Conservation (phyloP, 2,329 filamentous ascomycete species). For the Hypoxylon sp. region DNA sequence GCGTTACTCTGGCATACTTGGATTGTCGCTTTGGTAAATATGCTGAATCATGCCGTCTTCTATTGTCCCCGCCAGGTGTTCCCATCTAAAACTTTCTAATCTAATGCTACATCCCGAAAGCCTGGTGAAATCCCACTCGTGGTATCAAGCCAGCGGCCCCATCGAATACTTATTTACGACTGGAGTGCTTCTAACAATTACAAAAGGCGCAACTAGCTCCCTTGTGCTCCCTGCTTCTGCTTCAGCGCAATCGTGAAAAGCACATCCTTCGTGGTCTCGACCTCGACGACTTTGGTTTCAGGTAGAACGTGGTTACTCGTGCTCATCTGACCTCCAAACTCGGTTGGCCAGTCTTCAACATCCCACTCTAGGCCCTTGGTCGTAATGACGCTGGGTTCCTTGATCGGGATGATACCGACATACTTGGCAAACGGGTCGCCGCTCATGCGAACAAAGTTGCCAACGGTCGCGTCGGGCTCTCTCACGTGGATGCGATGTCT, state of each 20-base stretch:
- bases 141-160: background rate
- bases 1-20: constrained; percentile 17
- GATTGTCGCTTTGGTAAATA: constrained; percentile 5
- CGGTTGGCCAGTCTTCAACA: constrained; percentile 82
- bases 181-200: background rate
- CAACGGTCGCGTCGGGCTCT: constrained; percentile 47
- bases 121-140: background rate
- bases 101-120: background rate
- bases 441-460: constrained; percentile 24
- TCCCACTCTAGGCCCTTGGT: constrained; percentile 92
- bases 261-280: constrained; percentile 73
- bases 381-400: constrained; percentile 81
- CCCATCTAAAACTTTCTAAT: background rate
- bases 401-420: constrained; percentile 87
- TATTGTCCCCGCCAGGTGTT: constrained; percentile 2
- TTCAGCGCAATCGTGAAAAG: constrained; percentile 80
- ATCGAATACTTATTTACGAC: background rate
- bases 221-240: constrained; percentile 42
- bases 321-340: constrained; percentile 79
- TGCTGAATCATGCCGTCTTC: background rate
- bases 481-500: constrained; percentile 76
- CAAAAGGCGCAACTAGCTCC: background rate
- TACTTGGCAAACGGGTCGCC: constrained; percentile 76
- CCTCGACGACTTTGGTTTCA: constrained; percentile 68
- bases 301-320: constrained; percentile 83